Evolutionary conservation across 805 yeast species (phyloP).

Genomic region (Kuraishia cidri): DNA sequence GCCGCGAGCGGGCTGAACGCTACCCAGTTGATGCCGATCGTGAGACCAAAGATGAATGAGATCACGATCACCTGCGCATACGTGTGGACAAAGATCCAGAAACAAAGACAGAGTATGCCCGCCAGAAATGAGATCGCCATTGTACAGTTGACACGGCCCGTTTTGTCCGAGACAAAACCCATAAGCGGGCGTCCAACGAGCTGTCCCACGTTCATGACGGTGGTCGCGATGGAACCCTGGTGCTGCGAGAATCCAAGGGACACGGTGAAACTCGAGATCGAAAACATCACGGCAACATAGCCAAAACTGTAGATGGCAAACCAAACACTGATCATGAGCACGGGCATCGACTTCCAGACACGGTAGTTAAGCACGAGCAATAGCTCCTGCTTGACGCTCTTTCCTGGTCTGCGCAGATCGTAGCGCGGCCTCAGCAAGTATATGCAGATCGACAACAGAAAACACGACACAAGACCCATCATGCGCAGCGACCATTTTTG

Average conservation of each 20-base stretch:
- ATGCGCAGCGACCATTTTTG: slow-evolving; percentile 35
- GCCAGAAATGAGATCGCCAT: slow-evolving; percentile 22
- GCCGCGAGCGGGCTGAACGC: slow-evolving; percentile 18
- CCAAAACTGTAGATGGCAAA: slow-evolving; percentile 26
- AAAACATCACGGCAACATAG: slow-evolving; percentile 34
- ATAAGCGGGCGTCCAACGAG: slow-evolving; percentile 38
- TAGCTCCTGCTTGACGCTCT: slow-evolving; percentile 6
- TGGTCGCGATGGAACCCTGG: slow-evolving; percentile 35
- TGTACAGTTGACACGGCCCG: slow-evolving; percentile 38
- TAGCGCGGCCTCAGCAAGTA: slow-evolving; percentile 35
- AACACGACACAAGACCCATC: slow-evolving; percentile 29
- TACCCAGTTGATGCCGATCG: slow-evolving; percentile 32
- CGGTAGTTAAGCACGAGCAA: slow-evolving; percentile 7
- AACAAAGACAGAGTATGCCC: slow-evolving; percentile 29
- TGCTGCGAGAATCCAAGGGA: slow-evolving; percentile 33
- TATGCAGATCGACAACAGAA: slow-evolving; percentile 26
- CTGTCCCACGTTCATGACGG: slow-evolving; percentile 36
- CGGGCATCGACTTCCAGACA: slow-evolving; percentile 9
- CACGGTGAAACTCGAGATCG: slow-evolving; percentile 35
- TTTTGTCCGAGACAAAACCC: slow-evolving; percentile 33
- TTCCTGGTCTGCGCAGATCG: slow-evolving; percentile 2
- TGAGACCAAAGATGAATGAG: slow-evolving; percentile 31
- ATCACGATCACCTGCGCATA: slow-evolving; percentile 28
- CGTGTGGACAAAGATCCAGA: slow-evolving; percentile 28
- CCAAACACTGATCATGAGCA: slow-evolving; percentile 12